These are phyloP conservation scores for Coemansia sp. DNA, from an alignment of 192 early-diverging fungal genomes.

Conservation along the genomic window DNA sequence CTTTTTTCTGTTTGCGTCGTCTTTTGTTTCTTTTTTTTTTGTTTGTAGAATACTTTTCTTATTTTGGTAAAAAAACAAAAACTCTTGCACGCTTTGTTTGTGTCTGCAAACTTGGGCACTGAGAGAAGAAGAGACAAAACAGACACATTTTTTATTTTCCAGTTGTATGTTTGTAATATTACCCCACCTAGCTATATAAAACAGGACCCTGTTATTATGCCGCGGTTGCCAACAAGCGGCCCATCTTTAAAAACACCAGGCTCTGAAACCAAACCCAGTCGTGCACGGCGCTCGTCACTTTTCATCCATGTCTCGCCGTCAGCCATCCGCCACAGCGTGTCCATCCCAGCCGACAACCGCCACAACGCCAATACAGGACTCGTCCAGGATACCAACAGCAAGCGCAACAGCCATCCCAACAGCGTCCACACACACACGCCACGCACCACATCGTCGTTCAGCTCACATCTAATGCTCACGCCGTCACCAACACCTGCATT, in stretches of 20 bases:
- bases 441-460: constrained; percentile 7
- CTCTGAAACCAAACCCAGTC: background rate
- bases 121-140: background rate
- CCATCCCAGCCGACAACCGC: background rate
- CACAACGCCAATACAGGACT: background rate
- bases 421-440: background rate
- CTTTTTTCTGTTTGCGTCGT: background rate
- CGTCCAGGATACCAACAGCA: background rate
- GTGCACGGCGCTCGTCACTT: background rate
- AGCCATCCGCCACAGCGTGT: background rate
- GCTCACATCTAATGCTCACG: constrained; percentile 17
- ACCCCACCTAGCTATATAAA: background rate
- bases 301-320: constrained; percentile 4
- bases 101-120: too few species aligned
- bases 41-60: background rate
- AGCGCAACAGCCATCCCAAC: background rate
- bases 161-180: background rate
- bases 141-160: background rate
- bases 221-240: background rate
- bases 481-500: constrained; percentile 23
- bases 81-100: too few species aligned
- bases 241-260: background rate
- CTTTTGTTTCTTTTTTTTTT: background rate
- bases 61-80: background rate
- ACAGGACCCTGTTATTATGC: background rate